These are phyloP conservation scores for Penicillium sp. DNA, from an alignment of 2,329 filamentous ascomycete species.

Conservation along the genomic window DNA sequence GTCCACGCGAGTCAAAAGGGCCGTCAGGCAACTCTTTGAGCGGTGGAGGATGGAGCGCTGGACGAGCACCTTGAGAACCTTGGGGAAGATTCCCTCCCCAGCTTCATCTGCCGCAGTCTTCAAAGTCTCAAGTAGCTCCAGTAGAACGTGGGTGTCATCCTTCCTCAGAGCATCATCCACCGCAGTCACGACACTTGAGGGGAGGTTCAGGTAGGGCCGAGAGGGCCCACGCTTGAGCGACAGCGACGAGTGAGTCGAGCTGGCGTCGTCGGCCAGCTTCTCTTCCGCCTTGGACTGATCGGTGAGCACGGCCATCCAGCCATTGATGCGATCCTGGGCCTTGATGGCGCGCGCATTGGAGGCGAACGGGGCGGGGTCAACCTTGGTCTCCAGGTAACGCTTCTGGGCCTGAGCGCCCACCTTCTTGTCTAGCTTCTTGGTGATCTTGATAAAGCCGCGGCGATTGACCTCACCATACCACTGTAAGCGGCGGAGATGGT, in stretches of 20 bases:
- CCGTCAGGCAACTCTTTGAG: constrained; percentile 67
- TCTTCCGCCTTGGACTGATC: constrained; percentile 57
- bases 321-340: constrained; percentile 71
- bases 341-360: constrained; percentile 62
- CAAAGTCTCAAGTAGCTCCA: constrained; percentile 57
- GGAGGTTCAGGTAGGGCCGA: constrained; percentile 73
- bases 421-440: constrained; percentile 98
- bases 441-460: constrained; percentile 94
- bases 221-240: constrained; percentile 75
- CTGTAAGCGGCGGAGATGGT: constrained; percentile 83
- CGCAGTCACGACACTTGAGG: constrained; percentile 47
- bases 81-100: constrained; percentile 68
- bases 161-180: constrained; percentile 43
- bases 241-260: constrained; percentile 64
- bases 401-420: constrained; percentile 74
- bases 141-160: constrained; percentile 41
- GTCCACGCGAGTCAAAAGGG: constrained; percentile 65
- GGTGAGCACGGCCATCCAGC: constrained; percentile 75
- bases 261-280: constrained; percentile 71
- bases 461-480: constrained; percentile 99
- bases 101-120: constrained; percentile 54
- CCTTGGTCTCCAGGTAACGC: constrained; percentile 83
- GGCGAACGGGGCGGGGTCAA: constrained; percentile 83
- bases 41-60: constrained; percentile 64
- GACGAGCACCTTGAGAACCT: constrained; percentile 43